A percentile compares a stretch with the other conserved stretches of the same genome.
Conservation (phyloP, 495 filamentous ascomycete genomes). For the Achaetomiella virescens region DNA sequence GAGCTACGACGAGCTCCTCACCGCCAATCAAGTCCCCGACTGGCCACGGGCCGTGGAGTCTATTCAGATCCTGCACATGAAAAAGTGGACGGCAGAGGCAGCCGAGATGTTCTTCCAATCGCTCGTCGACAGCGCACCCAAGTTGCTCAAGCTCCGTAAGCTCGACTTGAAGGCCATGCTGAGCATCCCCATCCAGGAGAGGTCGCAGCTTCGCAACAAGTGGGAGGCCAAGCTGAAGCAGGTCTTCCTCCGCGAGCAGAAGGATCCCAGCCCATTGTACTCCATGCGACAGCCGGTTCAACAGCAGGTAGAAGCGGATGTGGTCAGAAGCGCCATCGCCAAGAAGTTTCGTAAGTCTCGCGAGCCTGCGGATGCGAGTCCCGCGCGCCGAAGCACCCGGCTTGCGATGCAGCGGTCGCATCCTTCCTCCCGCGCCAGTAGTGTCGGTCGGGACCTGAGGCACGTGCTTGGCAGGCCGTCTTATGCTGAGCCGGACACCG, state of each 20-base stretch:
- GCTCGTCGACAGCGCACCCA: constrained; percentile 59
- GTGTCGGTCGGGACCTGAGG: constrained; percentile 16
- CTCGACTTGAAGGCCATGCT: constrained; percentile 67
- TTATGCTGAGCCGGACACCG: constrained; percentile 32
- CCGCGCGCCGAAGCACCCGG: constrained; percentile 23
- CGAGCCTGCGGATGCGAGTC: not conserved
- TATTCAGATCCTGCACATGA: constrained; percentile 67
- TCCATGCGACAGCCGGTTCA: constrained; percentile 22
- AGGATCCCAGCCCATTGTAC: constrained; percentile 41
- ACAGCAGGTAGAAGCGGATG: not conserved
- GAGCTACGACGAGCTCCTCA: constrained; percentile 58
- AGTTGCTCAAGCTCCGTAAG: constrained; percentile 56
- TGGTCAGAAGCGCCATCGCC: not conserved
- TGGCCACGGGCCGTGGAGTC: constrained; percentile 67
- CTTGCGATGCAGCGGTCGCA: constrained; percentile 14
- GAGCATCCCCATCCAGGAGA: constrained; percentile 69
- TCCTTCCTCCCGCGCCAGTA: constrained; percentile 21
- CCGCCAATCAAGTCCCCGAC: constrained; percentile 52
- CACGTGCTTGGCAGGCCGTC: constrained; percentile 9
- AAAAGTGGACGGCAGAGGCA: constrained; percentile 56
- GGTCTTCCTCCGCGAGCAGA: constrained; percentile 55
- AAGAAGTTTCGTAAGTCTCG: not conserved
- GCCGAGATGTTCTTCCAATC: constrained; percentile 73
- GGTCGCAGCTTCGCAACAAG: constrained; percentile 63
- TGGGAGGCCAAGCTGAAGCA: constrained; percentile 60